phyloP scores from a whole-genome alignment of 2,329 filamentous ascomycete genomes.

The Cordyceps fumosorosea region DNA sequence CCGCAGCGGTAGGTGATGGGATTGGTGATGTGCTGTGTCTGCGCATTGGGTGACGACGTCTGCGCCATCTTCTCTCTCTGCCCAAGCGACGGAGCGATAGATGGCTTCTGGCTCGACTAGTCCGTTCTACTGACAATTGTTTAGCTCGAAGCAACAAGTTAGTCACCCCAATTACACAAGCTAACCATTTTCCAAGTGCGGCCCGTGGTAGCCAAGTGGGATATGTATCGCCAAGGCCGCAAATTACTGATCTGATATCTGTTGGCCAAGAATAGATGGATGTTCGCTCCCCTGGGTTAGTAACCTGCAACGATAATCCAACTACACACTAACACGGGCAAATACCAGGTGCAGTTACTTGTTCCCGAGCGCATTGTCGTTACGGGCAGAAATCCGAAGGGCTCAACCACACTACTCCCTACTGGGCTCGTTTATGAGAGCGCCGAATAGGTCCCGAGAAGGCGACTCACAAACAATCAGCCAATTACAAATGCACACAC shows the following conservation, averaged over 20 bases:
- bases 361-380: not conserved
- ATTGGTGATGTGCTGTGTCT: not conserved
- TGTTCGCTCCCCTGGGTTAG: not conserved
- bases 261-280: not conserved
- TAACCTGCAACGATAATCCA: not conserved
- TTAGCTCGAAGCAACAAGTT: too few species aligned
- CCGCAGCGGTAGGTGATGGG: constrained; percentile 8
- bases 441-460: not conserved
- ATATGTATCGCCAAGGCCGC: constrained; percentile 1
- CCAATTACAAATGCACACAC: not conserved
- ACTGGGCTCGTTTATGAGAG: not conserved
- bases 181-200: not conserved
- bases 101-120: too few species aligned
- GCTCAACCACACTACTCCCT: too few species aligned
- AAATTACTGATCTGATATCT: constrained; percentile 1
- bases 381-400: too few species aligned
- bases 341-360: not conserved
- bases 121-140: too few species aligned
- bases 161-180: too few species aligned
- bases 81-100: too few species aligned
- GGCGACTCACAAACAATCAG: not conserved
- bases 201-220: not conserved
- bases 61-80: too few species aligned
- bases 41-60: too few species aligned
- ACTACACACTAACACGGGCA: not conserved